Conservation (phyloP, 495 filamentous ascomycete species). For the Trichoderma reesei region DNA sequence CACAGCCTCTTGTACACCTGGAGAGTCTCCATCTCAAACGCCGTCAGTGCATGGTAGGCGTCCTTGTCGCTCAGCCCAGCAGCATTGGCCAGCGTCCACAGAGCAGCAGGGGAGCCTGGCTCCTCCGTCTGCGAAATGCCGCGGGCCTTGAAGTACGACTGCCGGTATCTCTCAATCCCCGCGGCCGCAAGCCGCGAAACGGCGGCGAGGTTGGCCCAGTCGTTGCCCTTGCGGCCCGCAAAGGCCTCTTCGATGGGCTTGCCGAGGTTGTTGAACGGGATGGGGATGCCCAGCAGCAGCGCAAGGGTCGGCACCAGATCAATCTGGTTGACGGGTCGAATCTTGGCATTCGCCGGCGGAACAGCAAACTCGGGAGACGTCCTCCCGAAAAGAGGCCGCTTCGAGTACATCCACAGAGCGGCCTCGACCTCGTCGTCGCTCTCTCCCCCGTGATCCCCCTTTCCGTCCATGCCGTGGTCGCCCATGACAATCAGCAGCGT, state of each 20-base stretch:
- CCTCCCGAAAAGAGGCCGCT: conserved; percentile 69
- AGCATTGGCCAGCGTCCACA: conserved; percentile 14
- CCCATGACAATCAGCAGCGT: conserved; percentile 94
- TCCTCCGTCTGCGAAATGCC: conserved; percentile 51
- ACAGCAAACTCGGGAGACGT: conserved; percentile 47
- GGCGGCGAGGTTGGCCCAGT: conserved; percentile 63
- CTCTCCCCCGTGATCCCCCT: conserved; percentile 95
- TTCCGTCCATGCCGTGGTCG: conserved; percentile 95
- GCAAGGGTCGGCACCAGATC: conserved; percentile 90
- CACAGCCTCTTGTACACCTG: conserved; percentile 75
- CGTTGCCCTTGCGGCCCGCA: conserved; percentile 51
- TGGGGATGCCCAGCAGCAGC: conserved; percentile 77
- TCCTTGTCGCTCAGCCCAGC: conserved; percentile 10
- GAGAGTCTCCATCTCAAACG: conserved; percentile 70
- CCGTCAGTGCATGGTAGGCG: conserved; percentile 49
- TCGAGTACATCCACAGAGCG: conserved; percentile 97
- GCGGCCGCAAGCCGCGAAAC: conserved; percentile 71
- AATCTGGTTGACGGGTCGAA: conserved; percentile 82
- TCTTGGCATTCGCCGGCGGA: conserved; percentile 66
- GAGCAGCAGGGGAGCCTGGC: conserved; percentile 40
- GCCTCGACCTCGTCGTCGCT: conserved; percentile 91
- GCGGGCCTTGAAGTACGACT: conserved; percentile 43
- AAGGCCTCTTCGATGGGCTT: conserved; percentile 92
- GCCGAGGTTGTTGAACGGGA: conserved; percentile 97
- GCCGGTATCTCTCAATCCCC: conserved; percentile 84